Evolutionary conservation across 306 rosid genomes (phyloP).

Genomic region (Trichosanthes cucumerina): DNA sequence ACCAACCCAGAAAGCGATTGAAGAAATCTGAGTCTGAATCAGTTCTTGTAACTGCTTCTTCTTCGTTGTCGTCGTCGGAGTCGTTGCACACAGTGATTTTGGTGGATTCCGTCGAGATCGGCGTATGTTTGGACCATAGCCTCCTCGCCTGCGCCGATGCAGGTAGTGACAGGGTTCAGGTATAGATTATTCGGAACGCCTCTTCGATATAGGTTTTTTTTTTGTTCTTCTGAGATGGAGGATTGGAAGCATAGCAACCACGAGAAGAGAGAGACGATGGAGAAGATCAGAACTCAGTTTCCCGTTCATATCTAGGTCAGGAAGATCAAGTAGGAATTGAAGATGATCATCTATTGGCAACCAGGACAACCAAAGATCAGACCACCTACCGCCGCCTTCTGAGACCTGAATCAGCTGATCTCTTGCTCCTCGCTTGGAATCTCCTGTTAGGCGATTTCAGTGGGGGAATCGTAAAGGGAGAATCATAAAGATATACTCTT

Average conservation of each 20-base stretch:
- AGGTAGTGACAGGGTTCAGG: background rate
- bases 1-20: too few species aligned
- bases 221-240: conserved; percentile 25
- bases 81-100: too few species aligned
- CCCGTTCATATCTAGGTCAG: conserved; percentile 62
- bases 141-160: too few species aligned
- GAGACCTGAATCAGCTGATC: conserved; percentile 40
- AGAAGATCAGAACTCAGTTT: conserved; percentile 15
- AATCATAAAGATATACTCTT: background rate
- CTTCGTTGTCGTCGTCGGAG: too few species aligned
- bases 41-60: too few species aligned
- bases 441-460: conserved; percentile 40
- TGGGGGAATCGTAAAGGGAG: conserved; percentile 46
- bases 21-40: too few species aligned
- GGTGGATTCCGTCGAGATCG: too few species aligned
- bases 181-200: too few species aligned
- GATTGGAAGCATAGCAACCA: conserved; percentile 10
- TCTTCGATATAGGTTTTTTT: background rate
- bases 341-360: conserved; percentile 36
- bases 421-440: conserved; percentile 75
- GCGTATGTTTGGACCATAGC: too few species aligned
- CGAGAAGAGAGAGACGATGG: background rate
- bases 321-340: conserved; percentile 76
- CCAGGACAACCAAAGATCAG: conserved; percentile 47
- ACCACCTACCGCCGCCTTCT: conserved; percentile 19